These are phyloP conservation scores for Prunus armeniaca DNA, from an alignment of 306 rosid species.

Conservation along the genomic window DNA sequence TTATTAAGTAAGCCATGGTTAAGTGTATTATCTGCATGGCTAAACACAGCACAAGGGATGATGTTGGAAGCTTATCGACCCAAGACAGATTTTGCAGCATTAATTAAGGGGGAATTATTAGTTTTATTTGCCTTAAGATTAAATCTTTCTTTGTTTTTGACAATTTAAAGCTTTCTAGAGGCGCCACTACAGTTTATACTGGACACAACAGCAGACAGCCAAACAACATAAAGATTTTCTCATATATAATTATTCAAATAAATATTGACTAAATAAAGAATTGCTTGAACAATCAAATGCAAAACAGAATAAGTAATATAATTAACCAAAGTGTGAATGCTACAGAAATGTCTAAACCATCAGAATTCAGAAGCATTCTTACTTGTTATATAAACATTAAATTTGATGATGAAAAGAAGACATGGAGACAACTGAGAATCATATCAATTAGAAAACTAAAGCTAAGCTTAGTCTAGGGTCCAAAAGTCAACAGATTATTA, in stretches of 20 bases:
- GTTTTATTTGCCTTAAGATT: not conserved
- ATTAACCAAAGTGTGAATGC: not conserved
- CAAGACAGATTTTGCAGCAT: not conserved
- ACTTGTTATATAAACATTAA: not conserved
- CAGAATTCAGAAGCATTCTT: too few relatives aligned
- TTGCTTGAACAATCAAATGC: too few relatives aligned
- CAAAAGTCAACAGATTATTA: not conserved
- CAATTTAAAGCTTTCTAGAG: not conserved
- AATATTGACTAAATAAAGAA: too few relatives aligned
- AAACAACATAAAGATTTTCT: not conserved
- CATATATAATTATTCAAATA: not conserved
- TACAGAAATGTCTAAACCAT: too few relatives aligned
- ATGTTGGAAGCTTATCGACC: slow-evolving; percentile 6
- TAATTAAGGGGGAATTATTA: not conserved
- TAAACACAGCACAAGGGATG: slow-evolving; percentile 4
- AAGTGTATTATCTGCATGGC: not conserved
- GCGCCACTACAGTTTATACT: too few relatives aligned
- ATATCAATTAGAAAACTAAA: not conserved
- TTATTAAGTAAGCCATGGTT: too few relatives aligned
- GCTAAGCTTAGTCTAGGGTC: not conserved
- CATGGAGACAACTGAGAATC: not conserved
- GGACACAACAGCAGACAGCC: not conserved
- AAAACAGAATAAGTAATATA: not conserved
- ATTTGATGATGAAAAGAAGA: not conserved
- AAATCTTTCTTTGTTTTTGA: not conserved